These are phyloP conservation scores for Patellifolia procumbens DNA, from an alignment of 179 eudicot species.

Conservation along the genomic window DNA sequence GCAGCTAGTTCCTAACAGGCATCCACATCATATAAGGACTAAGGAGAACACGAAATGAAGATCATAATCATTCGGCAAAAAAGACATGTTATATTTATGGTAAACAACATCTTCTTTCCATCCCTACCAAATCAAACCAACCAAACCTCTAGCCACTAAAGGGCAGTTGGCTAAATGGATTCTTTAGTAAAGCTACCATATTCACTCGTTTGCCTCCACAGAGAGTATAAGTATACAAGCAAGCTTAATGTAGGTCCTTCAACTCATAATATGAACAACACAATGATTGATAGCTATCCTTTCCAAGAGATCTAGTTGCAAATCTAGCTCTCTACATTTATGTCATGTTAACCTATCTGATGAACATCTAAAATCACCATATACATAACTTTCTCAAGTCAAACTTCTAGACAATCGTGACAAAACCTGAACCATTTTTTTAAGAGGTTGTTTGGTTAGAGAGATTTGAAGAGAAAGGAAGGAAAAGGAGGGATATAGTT, in stretches of 20 bases:
- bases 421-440: not conserved
- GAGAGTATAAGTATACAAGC: not conserved
- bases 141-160: not conserved
- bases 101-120: not conserved
- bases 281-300: not conserved
- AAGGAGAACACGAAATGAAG: not conserved
- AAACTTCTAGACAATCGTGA: not conserved
- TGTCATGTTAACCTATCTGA: not conserved
- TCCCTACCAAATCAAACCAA: conserved; percentile 6
- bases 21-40: not conserved
- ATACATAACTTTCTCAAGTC: conserved; percentile 1
- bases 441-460: too few species aligned
- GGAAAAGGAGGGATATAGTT: too few species aligned
- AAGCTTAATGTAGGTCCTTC: not conserved
- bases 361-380: not conserved
- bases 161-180: not conserved
- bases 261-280: conserved; percentile 3
- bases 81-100: not conserved
- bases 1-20: conserved; percentile 2
- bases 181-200: not conserved
- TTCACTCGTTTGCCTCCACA: not conserved
- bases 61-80: not conserved
- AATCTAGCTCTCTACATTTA: not conserved
- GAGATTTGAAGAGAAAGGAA: too few species aligned
- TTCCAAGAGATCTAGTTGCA: not conserved